Evolutionary conservation across 257 asterid species (phyloP), one percentile per base, ranked within the genome.

Genomic region (Fraxinus americana): DNA sequence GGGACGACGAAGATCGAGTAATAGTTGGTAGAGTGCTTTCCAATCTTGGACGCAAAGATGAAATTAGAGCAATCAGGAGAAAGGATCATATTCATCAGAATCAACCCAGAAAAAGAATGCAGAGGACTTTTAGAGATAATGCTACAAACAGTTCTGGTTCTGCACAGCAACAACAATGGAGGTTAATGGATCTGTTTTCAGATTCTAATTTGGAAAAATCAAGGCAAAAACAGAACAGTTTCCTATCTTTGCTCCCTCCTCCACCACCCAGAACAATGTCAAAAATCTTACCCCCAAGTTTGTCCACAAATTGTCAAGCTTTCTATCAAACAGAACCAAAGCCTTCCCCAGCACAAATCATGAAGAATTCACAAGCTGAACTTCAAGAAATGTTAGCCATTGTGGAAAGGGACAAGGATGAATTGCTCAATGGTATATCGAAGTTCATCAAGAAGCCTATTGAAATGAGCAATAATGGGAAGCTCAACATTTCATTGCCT

Each of bases 221-320:
- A 19, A 39, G 14, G 19, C 81, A 59, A 16, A 78, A 76, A 52
- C 82, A 75, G 43, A 85, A 71, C 73, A 79, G 73, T 73, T 83
- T 83, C 17, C 78, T 83, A 25, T 84, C 87, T 14, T n/a, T 88
- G n/a, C 83, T 86, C 17, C 92, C 92, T 54, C 90, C 92, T 39
- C 90, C 90, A 39, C 90, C 89, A 52, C 83, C 87, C 2, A 81
- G 90, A 73, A 67, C 82, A 5, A 30, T 67, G 14, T 85, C 89
- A 11, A 84, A 81, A 79, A 85, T 88, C 80, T 36, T 86, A 78
- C 89, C 92, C 10, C 86, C 83, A 19, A 39, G 34, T 77, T 19
- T 71, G 25, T 69, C 83, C 1, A 48, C 29, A n/a, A 74, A 39
- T 63, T 66, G 41, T n/a, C 82, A 77, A 27, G 67, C 72, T 4